Evolutionary conservation across 352 stramenopile species (phyloP).

Genomic region (Pythium sp.): DNA sequence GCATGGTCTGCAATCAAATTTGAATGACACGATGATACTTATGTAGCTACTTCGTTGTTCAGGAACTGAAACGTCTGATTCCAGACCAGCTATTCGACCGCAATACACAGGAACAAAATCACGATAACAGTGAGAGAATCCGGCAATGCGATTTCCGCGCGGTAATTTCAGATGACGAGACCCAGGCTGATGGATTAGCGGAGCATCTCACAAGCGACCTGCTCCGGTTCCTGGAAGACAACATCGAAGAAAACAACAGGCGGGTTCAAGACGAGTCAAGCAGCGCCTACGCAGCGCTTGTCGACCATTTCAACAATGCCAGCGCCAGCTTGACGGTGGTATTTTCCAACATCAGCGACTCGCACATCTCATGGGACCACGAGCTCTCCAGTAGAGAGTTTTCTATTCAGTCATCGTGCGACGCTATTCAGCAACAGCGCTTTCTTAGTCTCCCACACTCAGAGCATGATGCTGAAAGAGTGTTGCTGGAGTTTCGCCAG

Average conservation of each 20-base stretch:
- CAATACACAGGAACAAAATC: background rate
- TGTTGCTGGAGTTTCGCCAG: constrained; percentile 13
- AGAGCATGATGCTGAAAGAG: constrained; percentile 16
- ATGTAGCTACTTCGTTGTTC: background rate
- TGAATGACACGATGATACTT: background rate
- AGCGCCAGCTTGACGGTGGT: constrained; percentile 5
- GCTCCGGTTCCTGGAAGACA: constrained; percentile 12
- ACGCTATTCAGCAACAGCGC: constrained; percentile 26
- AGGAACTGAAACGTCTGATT: constrained; percentile 10
- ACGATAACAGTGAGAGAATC: background rate
- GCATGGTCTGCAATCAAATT: background rate
- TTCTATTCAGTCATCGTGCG: constrained; percentile 14
- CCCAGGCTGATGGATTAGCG: background rate
- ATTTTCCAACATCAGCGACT: constrained; percentile 23
- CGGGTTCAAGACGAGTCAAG: background rate
- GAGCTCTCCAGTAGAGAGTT: constrained; percentile 21
- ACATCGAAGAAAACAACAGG: background rate
- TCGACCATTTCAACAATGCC: background rate
- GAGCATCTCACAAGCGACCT: constrained; percentile 16
- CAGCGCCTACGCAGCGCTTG: background rate
- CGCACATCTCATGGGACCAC: constrained; percentile 21
- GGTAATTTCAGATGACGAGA: constrained; percentile 5
- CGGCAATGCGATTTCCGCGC: background rate
- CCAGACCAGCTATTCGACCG: constrained; percentile 3
- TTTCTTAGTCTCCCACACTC: constrained; percentile 22